Base-by-base conservation (phyloP, 768 basidiomycete species). In the Amanita pseudoporphyria region DNA sequence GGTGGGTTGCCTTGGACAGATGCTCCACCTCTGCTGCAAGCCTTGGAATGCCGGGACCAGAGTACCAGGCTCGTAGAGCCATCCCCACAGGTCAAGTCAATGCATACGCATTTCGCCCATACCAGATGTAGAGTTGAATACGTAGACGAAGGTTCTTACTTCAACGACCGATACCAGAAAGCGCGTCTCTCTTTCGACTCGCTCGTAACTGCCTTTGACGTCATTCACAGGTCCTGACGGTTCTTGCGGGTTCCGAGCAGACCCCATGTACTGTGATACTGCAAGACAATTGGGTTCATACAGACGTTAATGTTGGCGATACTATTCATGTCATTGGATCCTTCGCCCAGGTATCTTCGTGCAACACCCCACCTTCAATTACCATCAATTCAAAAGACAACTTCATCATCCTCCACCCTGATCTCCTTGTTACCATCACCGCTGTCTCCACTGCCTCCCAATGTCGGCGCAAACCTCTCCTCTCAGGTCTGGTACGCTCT, bases 341-440 rank as follows among this genome's bases (percentile, higher is more conserved):
- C 28, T 61, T 66, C 28, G 51, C 58, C 1, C 40, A 64, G 6
- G 62, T 64, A 3, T 63, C 65, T 4, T 57, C 65, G 0, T 66
- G 70, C 10, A 60, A 68, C 14, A 54, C 70, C n/a, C 65, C 60
- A 6, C 59, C 62, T 37, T 67, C 68, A 13, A 84, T 90, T 26
- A 45, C 31, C 16, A 45, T 51, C 10, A 33, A 10, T 21, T 51
- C 50, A 36, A 51, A 51, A 33, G 31, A 51, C 16, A 51, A 51
- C 21, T 63, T 67, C 1, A 73, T 96, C 40, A 80, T 79, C 2
- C 73, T 81, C 26, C 73, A 73, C 47, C 60, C 74, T 9, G 84
- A 91, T 55, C 68, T 87, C 42, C 67, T 98, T 49, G 82, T 98
- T 42, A 94, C 96, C 2, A 85, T 92, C 21, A 96, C 95, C 0